Conservation (phyloP, 352 stramenopile species). For the Nothophytophthora sp. region DNA sequence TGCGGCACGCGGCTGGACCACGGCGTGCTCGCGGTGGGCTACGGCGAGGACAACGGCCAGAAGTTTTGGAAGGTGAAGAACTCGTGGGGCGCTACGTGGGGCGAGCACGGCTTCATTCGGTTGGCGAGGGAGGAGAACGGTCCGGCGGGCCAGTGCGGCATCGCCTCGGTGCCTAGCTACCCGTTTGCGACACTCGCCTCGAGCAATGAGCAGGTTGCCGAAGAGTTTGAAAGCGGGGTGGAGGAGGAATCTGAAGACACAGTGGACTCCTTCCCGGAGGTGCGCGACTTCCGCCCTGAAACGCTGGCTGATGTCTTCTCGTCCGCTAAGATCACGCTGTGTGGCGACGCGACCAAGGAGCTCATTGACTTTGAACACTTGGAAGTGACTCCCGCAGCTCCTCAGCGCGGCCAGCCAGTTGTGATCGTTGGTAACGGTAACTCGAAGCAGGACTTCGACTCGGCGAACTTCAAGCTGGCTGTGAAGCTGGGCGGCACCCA, state of each 20-base stretch:
- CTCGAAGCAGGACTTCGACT: slow-evolving; percentile 62
- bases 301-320: slow-evolving; percentile 49
- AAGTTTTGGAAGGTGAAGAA: slow-evolving; percentile 97
- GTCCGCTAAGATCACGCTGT: slow-evolving; percentile 80
- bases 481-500: slow-evolving; percentile 74
- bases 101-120: slow-evolving; percentile 89
- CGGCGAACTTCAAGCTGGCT: slow-evolving; percentile 66
- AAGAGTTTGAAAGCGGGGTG: background rate
- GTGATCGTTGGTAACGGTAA: slow-evolving; percentile 71
- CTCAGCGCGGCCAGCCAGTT: slow-evolving; percentile 79
- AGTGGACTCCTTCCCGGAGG: slow-evolving; percentile 32
- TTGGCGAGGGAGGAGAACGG: slow-evolving; percentile 85
- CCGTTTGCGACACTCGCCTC: slow-evolving; percentile 43
- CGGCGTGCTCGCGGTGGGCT: slow-evolving; percentile 93
- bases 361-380: slow-evolving; percentile 72
- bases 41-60: slow-evolving; percentile 82
- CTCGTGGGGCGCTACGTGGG: slow-evolving; percentile 90
- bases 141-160: slow-evolving; percentile 93
- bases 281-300: slow-evolving; percentile 24
- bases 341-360: slow-evolving; percentile 63
- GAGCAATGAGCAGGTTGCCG: slow-evolving; percentile 9
- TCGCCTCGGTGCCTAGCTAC: slow-evolving; percentile 89
- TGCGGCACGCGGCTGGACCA: slow-evolving; percentile 89
- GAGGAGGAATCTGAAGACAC: slow-evolving; percentile 3
- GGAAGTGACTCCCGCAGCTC: slow-evolving; percentile 58